Conservation (phyloP, 768 basidiomycete genomes). For the Lentinula boryana region DNA sequence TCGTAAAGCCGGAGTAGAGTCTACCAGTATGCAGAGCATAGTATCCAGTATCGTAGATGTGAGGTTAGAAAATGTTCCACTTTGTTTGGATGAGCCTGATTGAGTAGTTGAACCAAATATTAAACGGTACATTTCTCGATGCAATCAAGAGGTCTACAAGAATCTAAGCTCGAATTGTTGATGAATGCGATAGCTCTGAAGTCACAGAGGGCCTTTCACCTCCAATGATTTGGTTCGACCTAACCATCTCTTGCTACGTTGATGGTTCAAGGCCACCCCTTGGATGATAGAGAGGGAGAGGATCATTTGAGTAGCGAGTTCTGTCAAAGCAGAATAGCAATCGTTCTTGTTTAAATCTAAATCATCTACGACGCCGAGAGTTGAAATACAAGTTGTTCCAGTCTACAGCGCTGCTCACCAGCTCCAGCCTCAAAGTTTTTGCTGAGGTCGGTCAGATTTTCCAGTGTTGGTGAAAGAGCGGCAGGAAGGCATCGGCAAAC, state of each 20-base stretch:
- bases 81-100: conserved; percentile 10
- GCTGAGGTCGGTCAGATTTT: conserved; percentile 37
- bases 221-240: conserved; percentile 65
- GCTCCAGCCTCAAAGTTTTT: conserved; percentile 20
- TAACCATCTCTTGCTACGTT: conserved; percentile 60
- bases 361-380: neutral
- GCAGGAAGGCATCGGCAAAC: neutral
- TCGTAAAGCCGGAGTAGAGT: conserved; percentile 69
- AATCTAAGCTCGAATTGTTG: conserved; percentile 34
- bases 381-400: neutral
- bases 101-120: conserved; percentile 20
- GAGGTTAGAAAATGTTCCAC: conserved; percentile 7
- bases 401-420: conserved; percentile 24
- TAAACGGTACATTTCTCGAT: conserved; percentile 54
- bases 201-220: conserved; percentile 30
- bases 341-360: conserved; percentile 42
- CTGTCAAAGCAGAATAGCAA: conserved; percentile 17
- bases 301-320: conserved; percentile 45
- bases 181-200: neutral
- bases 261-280: conserved; percentile 68
- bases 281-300: conserved; percentile 68
- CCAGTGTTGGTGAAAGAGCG: conserved; percentile 40
- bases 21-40: conserved; percentile 83
- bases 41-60: conserved; percentile 76
- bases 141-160: conserved; percentile 65